Evolutionary conservation across 139 green algal genomes (phyloP).

Genomic region (Ulvella scutata): DNA sequence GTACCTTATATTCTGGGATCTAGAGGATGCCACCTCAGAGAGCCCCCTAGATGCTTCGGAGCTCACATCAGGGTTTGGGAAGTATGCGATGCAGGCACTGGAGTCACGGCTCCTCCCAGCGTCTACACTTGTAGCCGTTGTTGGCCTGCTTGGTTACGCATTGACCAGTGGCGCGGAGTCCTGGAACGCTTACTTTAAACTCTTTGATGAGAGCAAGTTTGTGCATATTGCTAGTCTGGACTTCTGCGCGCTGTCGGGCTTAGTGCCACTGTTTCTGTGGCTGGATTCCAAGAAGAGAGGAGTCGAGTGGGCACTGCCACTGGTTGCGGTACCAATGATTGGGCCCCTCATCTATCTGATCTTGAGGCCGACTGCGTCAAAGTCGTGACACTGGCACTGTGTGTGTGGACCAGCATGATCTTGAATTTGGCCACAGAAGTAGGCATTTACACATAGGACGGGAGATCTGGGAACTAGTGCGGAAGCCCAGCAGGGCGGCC

Average conservation of each 20-base stretch:
- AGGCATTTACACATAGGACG: too few relatives aligned
- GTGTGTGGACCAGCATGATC: too few relatives aligned
- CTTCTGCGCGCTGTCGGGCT: constrained; percentile 43
- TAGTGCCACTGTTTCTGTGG: constrained; percentile 70
- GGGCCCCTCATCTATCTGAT: neutral
- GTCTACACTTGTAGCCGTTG: neutral
- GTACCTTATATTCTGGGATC: constrained; percentile 58
- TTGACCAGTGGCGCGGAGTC: constrained; percentile 9
- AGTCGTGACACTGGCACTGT: too few relatives aligned
- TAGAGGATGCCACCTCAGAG: constrained; percentile 1
- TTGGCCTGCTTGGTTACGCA: neutral
- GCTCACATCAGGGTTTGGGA: constrained; percentile 5
- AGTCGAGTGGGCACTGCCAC: constrained; percentile 38
- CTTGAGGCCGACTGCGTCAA: neutral
- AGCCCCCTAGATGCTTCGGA: constrained; percentile 2
- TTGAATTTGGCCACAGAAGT: too few relatives aligned
- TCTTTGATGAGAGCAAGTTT: constrained; percentile 61
- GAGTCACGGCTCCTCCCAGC: neutral
- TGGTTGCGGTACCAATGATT: neutral
- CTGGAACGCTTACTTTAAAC: constrained; percentile 42
- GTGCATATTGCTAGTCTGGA: constrained; percentile 65
- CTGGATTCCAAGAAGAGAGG: constrained; percentile 55
- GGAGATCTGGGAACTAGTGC: too few relatives aligned
- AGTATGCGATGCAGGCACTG: neutral
- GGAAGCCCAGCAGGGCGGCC: too few relatives aligned